Percentiles rank a stretch among this genome's conserved stretches.
These are phyloP conservation scores for Gaultheria prostrata DNA, from an alignment of 148 eudicot species.

Conservation along the genomic window DNA sequence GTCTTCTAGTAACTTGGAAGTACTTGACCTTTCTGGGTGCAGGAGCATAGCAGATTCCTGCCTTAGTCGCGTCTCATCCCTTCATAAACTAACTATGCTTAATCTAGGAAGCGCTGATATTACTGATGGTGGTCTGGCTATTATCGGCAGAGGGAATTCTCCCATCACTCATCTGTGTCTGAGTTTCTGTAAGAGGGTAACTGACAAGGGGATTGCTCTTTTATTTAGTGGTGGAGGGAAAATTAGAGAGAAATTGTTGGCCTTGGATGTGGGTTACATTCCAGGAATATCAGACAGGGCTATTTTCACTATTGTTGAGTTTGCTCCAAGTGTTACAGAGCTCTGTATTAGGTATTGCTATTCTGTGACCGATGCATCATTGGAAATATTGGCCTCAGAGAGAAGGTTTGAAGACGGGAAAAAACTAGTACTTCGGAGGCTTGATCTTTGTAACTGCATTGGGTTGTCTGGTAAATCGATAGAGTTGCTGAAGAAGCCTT, in stretches of 20 bases:
- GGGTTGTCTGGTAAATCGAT: slow-evolving; percentile 26
- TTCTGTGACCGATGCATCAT: slow-evolving; percentile 36
- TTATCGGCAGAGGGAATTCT: slow-evolving; percentile 31
- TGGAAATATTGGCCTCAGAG: slow-evolving; percentile 30
- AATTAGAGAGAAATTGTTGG: slow-evolving; percentile 35
- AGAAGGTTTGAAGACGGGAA: slow-evolving; percentile 21
- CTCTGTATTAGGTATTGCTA: slow-evolving; percentile 43
- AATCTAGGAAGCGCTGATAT: slow-evolving; percentile 44
- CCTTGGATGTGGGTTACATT: slow-evolving; percentile 35
- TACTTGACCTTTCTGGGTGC: slow-evolving; percentile 37
- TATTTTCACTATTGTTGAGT: slow-evolving; percentile 23
- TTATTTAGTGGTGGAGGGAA: slow-evolving; percentile 27
- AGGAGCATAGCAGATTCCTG: slow-evolving; percentile 38
- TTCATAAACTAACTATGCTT: slow-evolving; percentile 29
- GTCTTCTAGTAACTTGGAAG: slow-evolving; percentile 31
- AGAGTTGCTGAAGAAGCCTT: slow-evolving; percentile 31
- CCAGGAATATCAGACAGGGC: slow-evolving; percentile 43
- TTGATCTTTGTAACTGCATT: slow-evolving; percentile 37
- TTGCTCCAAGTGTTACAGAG: slow-evolving; percentile 28
- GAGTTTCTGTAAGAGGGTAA: slow-evolving; percentile 41
- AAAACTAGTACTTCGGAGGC: slow-evolving; percentile 24
- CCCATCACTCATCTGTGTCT: slow-evolving; percentile 34
- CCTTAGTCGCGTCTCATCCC: slow-evolving; percentile 30
- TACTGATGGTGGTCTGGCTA: slow-evolving; percentile 38
- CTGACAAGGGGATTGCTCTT: slow-evolving; percentile 37